Conservation (phyloP, 257 asterid species). For the Ehretia macrophylla region DNA sequence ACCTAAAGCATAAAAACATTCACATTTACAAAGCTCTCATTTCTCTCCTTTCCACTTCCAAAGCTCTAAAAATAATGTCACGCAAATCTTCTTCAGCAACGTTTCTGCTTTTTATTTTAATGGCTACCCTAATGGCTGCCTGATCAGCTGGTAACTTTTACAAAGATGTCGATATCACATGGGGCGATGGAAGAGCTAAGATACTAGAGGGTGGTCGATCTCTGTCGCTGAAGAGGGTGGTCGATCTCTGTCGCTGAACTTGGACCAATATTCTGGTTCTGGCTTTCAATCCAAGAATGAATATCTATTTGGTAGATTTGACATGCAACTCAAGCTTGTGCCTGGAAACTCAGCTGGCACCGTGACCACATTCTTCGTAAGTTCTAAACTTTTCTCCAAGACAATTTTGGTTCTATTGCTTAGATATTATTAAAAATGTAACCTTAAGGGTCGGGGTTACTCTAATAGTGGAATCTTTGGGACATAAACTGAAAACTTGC, state of each 20-base stretch:
- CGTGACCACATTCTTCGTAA: slow-evolving; percentile 62
- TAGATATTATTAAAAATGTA: too few relatives aligned
- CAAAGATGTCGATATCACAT: slow-evolving; percentile 32
- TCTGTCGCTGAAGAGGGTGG: slow-evolving; percentile 35
- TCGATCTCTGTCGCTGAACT: slow-evolving; percentile 34
- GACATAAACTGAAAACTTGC: too few relatives aligned
- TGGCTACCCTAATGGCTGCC: slow-evolving; percentile 29
- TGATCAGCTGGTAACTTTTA: slow-evolving; percentile 51
- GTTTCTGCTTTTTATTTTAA: slow-evolving; percentile 1
- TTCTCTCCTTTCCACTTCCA: background rate
- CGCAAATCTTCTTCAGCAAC: slow-evolving; percentile 1
- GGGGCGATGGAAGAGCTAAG: slow-evolving; percentile 47
- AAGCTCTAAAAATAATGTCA: background rate
- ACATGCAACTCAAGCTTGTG: slow-evolving; percentile 60
- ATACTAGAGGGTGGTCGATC: slow-evolving; percentile 35
- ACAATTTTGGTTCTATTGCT: too few relatives aligned
- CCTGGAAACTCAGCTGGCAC: slow-evolving; percentile 70
- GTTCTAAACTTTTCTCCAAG: slow-evolving; percentile 6
- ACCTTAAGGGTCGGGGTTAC: too few relatives aligned
- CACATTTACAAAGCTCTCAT: background rate
- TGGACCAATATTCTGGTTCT: slow-evolving; percentile 56
- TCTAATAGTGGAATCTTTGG: too few relatives aligned
- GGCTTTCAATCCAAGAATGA: slow-evolving; percentile 53
- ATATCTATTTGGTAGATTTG: slow-evolving; percentile 46
- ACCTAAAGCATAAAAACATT: background rate